Evolutionary conservation across 495 filamentous ascomycete genomes (phyloP), one percentile per base, ranked within the genome.

Genomic region (Niebla homalea): DNA sequence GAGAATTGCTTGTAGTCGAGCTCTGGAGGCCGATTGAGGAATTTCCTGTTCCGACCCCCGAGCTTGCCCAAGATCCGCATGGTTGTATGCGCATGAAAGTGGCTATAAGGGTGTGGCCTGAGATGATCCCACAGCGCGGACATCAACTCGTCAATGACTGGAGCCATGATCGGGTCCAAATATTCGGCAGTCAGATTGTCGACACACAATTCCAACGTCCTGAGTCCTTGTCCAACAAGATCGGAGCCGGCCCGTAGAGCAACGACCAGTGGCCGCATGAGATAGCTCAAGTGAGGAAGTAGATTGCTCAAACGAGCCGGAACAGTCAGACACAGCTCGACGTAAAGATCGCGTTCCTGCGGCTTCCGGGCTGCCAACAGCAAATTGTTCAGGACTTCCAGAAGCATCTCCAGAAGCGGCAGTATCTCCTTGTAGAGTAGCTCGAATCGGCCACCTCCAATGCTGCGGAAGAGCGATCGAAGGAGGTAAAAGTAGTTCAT

Each of bases 131-230:
- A 97, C 7, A 99, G 74, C 4, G 89, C 89, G 38, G 87, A 87
- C 89, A 97, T 97, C 47, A 99, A 67, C 54, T 99, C 93, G 57
- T 97, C 92, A 66, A 99, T 96, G 40, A 95, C 92, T 2, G 93
- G 93, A 5, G 89, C 87, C 92, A 99, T 99, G 49, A 99, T 99
- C 0, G 93, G 93, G 57, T 99, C 93, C 26, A 99, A 64, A 60
- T 99, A 99, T 57, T 99, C 93, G 0, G 92, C 89, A 0, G 93
- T 99, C 1, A 99, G 74, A 57, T 99, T 99, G 54, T 99, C 93
- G 21, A 99, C 93, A 60, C 93, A 99, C 15, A 99, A 75, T 60
- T 99, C 93, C 15, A 99, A 70, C 0, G 93, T 99, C 20, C 93
- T 74, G 3, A 99, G 73, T 0, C 93, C 93, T 62, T 99, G 93